Evolutionary conservation across 2,329 filamentous ascomycete genomes (phyloP).

Genomic region (Sarocladiaceae sp.): DNA sequence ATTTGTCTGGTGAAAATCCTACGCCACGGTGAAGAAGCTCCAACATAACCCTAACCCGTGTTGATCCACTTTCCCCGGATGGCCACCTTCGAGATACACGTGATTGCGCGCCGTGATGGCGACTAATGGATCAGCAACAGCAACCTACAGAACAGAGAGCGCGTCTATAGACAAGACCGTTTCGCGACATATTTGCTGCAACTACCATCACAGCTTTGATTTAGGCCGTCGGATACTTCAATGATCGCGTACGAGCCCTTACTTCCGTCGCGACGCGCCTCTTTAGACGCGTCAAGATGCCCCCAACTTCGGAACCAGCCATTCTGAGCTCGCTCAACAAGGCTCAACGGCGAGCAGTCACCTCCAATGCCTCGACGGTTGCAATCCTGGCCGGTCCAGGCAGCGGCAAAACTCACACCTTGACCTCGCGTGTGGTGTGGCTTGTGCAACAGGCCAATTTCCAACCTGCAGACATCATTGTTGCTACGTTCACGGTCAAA

Average conservation of each 20-base stretch:
- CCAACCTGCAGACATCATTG: constrained; percentile 81
- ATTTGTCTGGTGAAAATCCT: too few relatives aligned
- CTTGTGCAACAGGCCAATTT: constrained; percentile 69
- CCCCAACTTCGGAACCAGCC: constrained; percentile 16
- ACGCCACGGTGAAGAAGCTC: background rate
- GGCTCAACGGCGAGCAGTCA: constrained; percentile 53
- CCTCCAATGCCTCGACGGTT: constrained; percentile 48
- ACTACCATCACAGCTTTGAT: too few relatives aligned
- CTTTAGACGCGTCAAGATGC: constrained; percentile 10
- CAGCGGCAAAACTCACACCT: constrained; percentile 89
- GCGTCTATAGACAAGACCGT: background rate
- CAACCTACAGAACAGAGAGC: background rate
- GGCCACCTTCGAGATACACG: background rate
- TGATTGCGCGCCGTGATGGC: background rate
- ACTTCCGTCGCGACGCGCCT: constrained; percentile 1
- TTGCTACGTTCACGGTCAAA: constrained; percentile 96
- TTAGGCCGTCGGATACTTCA: too few relatives aligned
- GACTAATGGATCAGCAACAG: background rate
- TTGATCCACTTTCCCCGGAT: background rate
- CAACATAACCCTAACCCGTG: background rate
- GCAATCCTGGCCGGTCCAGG: constrained; percentile 66
- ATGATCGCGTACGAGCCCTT: background rate
- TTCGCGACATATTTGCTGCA: background rate
- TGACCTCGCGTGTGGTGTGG: constrained; percentile 89
- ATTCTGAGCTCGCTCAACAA: constrained; percentile 48